A percentile compares a stretch with the other conserved stretches of the same genome.
Evolutionary conservation across 495 filamentous ascomycete genomes (phyloP).

Genomic region (Podospora pseudocomata): DNA sequence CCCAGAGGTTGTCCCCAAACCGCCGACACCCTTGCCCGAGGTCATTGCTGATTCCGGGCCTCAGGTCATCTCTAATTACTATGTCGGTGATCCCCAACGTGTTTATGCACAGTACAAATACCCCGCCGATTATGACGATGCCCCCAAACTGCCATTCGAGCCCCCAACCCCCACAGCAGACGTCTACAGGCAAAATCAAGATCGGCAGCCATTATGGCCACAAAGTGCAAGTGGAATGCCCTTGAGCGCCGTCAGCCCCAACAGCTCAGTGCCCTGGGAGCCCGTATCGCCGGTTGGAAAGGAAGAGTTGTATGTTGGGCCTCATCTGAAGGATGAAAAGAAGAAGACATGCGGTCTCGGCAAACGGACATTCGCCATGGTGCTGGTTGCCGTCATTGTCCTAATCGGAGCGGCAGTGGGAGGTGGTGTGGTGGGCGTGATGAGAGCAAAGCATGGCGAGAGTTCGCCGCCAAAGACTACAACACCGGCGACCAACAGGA

Average conservation of each 20-base stretch:
- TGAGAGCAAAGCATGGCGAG: slow-evolving; percentile 7
- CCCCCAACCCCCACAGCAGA: background rate
- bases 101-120: slow-evolving; percentile 26
- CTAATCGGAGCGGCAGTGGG: slow-evolving; percentile 27
- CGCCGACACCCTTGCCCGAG: slow-evolving; percentile 14
- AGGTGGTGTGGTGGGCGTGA: slow-evolving; percentile 27
- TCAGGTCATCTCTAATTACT: background rate
- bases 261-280: slow-evolving; percentile 23
- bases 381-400: slow-evolving; percentile 17
- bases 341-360: slow-evolving; percentile 25
- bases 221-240: background rate
- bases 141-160: slow-evolving; percentile 25
- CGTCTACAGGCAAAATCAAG: background rate
- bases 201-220: background rate
- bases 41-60: slow-evolving; percentile 19
- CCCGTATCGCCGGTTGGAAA: background rate
- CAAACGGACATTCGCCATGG: slow-evolving; percentile 26
- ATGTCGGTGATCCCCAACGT: background rate
- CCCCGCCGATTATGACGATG: slow-evolving; percentile 23
- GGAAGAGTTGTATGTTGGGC: background rate
- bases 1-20: slow-evolving; percentile 23
- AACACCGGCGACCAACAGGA: background rate
- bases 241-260: slow-evolving; percentile 11
- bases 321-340: slow-evolving; percentile 6
- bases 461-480: background rate